phyloP scores from a whole-genome alignment of 2,329 filamentous ascomycete genomes.

The Colletotrichum camelliae region DNA sequence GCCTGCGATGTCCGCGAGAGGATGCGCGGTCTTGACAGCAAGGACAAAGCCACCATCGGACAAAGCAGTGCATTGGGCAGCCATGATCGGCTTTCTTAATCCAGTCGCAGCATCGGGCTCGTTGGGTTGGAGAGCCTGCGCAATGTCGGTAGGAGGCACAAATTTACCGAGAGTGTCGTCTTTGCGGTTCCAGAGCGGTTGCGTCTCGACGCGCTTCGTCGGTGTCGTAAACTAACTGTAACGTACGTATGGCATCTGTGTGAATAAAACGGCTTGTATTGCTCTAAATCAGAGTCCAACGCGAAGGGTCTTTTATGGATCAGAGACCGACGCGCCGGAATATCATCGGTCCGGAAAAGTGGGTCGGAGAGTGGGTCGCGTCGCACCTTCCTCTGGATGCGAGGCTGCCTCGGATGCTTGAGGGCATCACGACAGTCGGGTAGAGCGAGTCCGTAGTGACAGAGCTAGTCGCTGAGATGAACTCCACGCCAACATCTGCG shows the following conservation, averaged over 20 bases:
- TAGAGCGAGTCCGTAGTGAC: background rate
- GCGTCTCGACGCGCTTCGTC: background rate
- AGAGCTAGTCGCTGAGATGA: background rate
- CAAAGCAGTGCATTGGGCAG: conserved; percentile 45
- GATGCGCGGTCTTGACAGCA: conserved; percentile 45
- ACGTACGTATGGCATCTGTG: no score
- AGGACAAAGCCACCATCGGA: conserved; percentile 44
- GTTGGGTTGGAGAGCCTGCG: background rate
- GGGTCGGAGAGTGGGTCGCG: no score
- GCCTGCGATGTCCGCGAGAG: conserved; percentile 47
- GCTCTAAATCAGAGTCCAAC: no score
- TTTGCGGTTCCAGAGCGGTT: background rate
- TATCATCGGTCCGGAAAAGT: no score
- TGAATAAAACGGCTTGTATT: no score
- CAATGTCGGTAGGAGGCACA: background rate
- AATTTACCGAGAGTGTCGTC: background rate
- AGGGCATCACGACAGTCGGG: no score
- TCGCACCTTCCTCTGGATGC: no score
- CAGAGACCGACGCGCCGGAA: no score
- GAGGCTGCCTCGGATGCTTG: no score
- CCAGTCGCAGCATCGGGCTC: background rate
- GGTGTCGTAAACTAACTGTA: no score
- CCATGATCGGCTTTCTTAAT: conserved; percentile 25
- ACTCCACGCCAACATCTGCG: background rate
- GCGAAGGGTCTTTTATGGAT: no score